Evolutionary conservation across 176 grass and related monocot species (phyloP), one percentile per base, ranked within the genome.

Genomic region (Elymus sibiricus): DNA sequence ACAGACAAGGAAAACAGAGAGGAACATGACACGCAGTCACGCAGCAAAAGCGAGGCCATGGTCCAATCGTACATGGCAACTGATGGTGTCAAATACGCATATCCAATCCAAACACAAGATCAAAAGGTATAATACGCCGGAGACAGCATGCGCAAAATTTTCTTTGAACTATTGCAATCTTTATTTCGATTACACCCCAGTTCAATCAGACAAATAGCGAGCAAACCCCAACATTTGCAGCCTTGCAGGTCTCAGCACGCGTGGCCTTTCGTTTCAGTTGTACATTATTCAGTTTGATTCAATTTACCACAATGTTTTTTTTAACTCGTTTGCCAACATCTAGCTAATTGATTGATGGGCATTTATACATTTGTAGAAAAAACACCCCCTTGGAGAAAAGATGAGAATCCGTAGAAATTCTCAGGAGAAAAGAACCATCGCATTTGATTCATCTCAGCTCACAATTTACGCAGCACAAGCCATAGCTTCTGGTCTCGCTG

Each of bases 391-490:
- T 31, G 25, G 35, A 58, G 28, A 22, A 61, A 49, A 77, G 14
- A 81, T 75, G 24, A 87, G 58, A 66, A 29, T 31, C 51, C 39
- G 49, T 28, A 24, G 3, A 39, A 84, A 29, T 84, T 84, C 43
- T 9, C 11, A 9, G 40, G n/a, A 10, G n/a, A 70, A 19, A 9
- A 27, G 24, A 22, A 69, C 12, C 47, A 28, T 61, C 4, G 40
- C 44, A 59, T 74, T 19, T 19, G 65, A 66, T 74, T 22, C 74
- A 75, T 37, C 15, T 83, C 58, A 74, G 59, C 9, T 29, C 28
- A n/a, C 17, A 51, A 87, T 21, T 77, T 91, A 91, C 40, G 77
- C 77, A 70, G 77, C 24, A 0, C 11, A 1, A 46, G 38, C 77
- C 19, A 29, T 68, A 70, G 78, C 38, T 62, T 77, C 85, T 34